Evolutionary conservation across 192 early-diverging fungal species (phyloP), one percentile per base, ranked within the genome.

Genomic region (Haplosporangium gracile): DNA sequence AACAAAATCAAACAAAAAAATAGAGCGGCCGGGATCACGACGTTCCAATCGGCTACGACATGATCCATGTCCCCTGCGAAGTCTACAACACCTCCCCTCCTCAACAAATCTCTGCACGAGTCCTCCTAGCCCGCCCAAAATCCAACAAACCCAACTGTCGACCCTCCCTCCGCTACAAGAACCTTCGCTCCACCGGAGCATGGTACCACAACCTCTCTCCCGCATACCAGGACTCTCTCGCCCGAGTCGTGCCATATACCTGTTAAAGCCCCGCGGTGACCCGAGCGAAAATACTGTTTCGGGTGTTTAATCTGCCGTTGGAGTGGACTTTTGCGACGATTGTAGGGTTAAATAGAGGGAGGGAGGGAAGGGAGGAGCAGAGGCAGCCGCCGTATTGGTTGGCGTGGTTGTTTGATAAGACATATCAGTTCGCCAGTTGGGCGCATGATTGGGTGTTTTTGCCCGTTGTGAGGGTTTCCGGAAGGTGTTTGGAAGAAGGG

Each of bases 1-100:
- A 63, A 63, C 15, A 2, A 63, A n/a, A 26, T 24, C n/a, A 29
- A 63, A 65, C 26, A 26, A 65, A 32, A 3, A 76, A 32, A 51
- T 53, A 82, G 45, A 69, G 75, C 38, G 75, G 75, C 5, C 77
- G 68, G 74, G 81, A 75, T 0, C 53, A 70, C 55, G 75, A 82
- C 34, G 26, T 82, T 6, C 57, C 38, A 16, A 39, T 32, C 29
- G 81, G 81, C 34, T 82, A 82, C 71, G 70, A 76, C 26, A 65
- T 29, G 8, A 71, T 77, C 68, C 74, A 82, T 8, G 75, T 82
- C 42, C 38, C 76, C 38, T 77, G 81, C 47, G 6, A 26, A n/a
- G 76, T 76, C 49, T 76, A n/a, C 8, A 68, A 22, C 42, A 63
- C 57, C 26, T 6, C 1, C 7, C 36, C 36, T 2, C 36, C 36